Conservation (phyloP, 2,329 filamentous ascomycete genomes). For the Phaeosphaeriaceae sp. region DNA sequence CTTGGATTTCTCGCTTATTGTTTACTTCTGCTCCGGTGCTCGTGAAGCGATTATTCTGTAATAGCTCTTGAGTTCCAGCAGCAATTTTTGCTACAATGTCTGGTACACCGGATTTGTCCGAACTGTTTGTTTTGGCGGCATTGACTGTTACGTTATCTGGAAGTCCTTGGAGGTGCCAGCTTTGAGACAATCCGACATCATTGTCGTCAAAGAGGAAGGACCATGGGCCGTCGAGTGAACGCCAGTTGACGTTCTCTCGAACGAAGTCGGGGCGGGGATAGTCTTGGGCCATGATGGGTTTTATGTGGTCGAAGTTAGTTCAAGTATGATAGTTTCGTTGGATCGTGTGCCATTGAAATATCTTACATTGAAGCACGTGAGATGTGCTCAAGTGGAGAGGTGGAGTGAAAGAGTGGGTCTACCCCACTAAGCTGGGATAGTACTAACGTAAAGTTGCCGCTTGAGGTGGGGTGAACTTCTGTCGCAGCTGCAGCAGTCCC, state of each 20-base stretch:
- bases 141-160: slow-evolving; percentile 50
- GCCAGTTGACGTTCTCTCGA: slow-evolving; percentile 63
- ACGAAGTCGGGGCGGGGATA: slow-evolving; percentile 73
- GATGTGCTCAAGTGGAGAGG: not conserved
- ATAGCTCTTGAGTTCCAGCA: slow-evolving; percentile 56
- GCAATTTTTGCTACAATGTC: slow-evolving; percentile 58
- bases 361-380: not conserved
- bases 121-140: slow-evolving; percentile 23
- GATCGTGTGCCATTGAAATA: not conserved
- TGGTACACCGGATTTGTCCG: slow-evolving; percentile 36
- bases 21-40: slow-evolving; percentile 41
- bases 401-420: slow-evolving; percentile 7
- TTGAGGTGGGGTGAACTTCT: too few relatives aligned
- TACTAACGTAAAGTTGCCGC: not conserved
- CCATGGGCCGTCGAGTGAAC: slow-evolving; percentile 69
- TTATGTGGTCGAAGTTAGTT: not conserved
- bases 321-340: not conserved
- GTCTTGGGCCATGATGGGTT: slow-evolving; percentile 12
- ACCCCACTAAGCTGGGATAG: not conserved
- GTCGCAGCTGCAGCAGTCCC: too few relatives aligned
- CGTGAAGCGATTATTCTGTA: slow-evolving; percentile 55
- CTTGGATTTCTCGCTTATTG: slow-evolving; percentile 62
- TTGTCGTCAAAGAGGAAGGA: slow-evolving; percentile 70
- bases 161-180: slow-evolving; percentile 63
- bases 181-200: slow-evolving; percentile 60